Evolutionary conservation across 306 rosid species (phyloP).

Genomic region (Rubus idaeus): DNA sequence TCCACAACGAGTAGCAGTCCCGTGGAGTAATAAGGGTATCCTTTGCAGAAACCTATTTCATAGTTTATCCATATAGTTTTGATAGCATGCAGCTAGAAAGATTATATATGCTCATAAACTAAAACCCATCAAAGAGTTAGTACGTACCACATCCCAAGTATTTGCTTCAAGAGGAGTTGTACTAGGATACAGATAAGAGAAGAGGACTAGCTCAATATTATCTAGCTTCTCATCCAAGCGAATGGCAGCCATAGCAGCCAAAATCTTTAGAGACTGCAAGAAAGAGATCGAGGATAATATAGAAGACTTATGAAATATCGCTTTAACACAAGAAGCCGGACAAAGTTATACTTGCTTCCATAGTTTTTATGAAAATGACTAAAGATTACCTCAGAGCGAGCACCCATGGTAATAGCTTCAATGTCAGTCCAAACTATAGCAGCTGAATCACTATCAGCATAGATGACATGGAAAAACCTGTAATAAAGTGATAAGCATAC

Average conservation of each 20-base stretch:
- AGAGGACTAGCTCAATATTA: slow-evolving; percentile 50
- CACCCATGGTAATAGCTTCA: slow-evolving; percentile 62
- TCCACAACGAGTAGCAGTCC: slow-evolving; percentile 82
- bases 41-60: slow-evolving; percentile 59
- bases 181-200: slow-evolving; percentile 36
- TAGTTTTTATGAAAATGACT: too few relatives aligned
- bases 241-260: slow-evolving; percentile 71
- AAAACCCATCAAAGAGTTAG: slow-evolving; percentile 17
- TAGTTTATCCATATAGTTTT: slow-evolving; percentile 26
- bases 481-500: too few relatives aligned
- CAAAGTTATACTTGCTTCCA: background rate
- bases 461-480: background rate
- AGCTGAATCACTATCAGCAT: slow-evolving; percentile 65
- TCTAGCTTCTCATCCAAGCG: slow-evolving; percentile 79
- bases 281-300: background rate
- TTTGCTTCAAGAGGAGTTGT: slow-evolving; percentile 68
- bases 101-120: slow-evolving; percentile 8
- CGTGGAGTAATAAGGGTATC: slow-evolving; percentile 64
- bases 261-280: slow-evolving; percentile 68
- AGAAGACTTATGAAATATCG: background rate
- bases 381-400: slow-evolving; percentile 60
- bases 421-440: slow-evolving; percentile 85
- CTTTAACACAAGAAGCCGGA: background rate
- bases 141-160: slow-evolving; percentile 78
- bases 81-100: slow-evolving; percentile 7